Conservation (phyloP, 2,329 filamentous ascomycete species). For the Colletotrichum viniferum region DNA sequence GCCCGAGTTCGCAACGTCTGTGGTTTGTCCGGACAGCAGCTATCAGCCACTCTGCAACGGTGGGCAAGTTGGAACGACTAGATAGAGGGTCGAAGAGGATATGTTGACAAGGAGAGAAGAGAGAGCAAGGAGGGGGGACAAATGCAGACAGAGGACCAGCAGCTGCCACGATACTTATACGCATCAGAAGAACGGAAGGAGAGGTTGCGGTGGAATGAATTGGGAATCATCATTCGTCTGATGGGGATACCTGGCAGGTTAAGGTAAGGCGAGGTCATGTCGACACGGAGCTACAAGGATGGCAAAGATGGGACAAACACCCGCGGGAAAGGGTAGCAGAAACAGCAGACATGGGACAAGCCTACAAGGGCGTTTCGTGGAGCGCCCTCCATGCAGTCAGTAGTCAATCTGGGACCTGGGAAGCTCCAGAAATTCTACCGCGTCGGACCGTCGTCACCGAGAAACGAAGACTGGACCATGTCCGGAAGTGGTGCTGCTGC, state of each 20-base stretch:
- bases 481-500: neutral
- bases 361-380: conserved; percentile 22
- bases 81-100: neutral
- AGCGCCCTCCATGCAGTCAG: neutral
- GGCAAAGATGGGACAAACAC: conserved; percentile 12
- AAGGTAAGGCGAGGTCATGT: conserved; percentile 6
- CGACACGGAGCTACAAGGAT: neutral
- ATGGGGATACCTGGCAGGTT: neutral
- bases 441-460: conserved; percentile 60
- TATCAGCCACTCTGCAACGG: neutral
- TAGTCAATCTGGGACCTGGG: conserved; percentile 23
- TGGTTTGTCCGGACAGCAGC: neutral
- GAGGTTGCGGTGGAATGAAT: neutral
- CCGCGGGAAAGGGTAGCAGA: neutral
- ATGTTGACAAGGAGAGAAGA: neutral
- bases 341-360: neutral
- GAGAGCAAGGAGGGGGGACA: neutral
- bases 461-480: conserved; percentile 37
- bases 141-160: neutral
- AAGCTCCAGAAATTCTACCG: conserved; percentile 43
- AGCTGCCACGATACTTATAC: conserved; percentile 17
- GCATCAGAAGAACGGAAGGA: neutral
- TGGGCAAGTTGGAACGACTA: neutral
- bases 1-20: neutral
- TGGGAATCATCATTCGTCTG: neutral